A percentile compares a stretch with the other conserved stretches of the same genome.
Conservation (phyloP, 768 basidiomycete species). For the Gloeostereum incarnatum region DNA sequence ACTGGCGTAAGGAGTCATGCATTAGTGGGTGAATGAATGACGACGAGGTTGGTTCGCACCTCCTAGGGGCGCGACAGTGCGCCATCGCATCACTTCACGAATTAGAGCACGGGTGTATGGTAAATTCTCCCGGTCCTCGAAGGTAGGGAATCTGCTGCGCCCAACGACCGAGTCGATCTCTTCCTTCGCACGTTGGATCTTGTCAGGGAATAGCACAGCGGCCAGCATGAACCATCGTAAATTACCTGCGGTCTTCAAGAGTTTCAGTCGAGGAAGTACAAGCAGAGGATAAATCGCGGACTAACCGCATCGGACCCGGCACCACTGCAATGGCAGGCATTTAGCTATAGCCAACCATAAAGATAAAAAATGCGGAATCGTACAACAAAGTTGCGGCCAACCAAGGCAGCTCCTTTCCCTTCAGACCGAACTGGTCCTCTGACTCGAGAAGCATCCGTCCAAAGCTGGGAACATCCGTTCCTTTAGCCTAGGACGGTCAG, state of each 20-base stretch:
- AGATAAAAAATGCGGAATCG: neutral
- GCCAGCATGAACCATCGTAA: slow-evolving; percentile 13
- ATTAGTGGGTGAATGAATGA: neutral
- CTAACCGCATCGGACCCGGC: neutral
- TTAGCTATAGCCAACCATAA: neutral
- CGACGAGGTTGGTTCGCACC: neutral
- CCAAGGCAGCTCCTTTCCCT: neutral
- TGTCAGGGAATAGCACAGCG: slow-evolving; percentile 10
- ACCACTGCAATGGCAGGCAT: neutral
- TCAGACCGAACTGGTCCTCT: neutral
- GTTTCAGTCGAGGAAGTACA: neutral
- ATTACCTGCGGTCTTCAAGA: slow-evolving; percentile 10
- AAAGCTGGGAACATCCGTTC: neutral
- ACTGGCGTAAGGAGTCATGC: too few relatives aligned
- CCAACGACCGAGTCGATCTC: slow-evolving; percentile 13
- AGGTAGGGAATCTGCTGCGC: slow-evolving; percentile 9
- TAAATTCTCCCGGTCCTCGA: slow-evolving; percentile 8
- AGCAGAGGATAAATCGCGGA: neutral
- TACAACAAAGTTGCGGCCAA: neutral
- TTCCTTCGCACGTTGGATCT: slow-evolving; percentile 12
- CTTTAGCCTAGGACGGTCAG: neutral
- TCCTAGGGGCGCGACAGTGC: slow-evolving; percentile 8
- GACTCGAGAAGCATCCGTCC: neutral
- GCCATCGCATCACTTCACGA: slow-evolving; percentile 9
- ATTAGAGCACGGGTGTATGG: slow-evolving; percentile 9